Evolutionary conservation across 2,329 filamentous ascomycete genomes (phyloP).

Genomic region (Lecanicillium sp.): DNA sequence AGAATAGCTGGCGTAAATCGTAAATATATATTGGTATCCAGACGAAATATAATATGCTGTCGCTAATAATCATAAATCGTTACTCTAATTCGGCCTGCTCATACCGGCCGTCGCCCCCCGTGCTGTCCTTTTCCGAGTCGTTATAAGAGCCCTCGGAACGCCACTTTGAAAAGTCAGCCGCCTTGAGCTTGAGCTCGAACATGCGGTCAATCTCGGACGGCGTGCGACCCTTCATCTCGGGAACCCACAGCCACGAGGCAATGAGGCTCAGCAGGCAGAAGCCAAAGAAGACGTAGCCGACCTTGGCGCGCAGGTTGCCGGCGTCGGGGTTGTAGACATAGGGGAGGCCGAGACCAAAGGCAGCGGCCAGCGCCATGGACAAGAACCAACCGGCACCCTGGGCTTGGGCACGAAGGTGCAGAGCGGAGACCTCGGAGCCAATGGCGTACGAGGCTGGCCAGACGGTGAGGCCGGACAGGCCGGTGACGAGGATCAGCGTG

Average conservation of each 20-base stretch:
- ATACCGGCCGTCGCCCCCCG: too few relatives aligned
- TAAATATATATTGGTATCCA: too few relatives aligned
- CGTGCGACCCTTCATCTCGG: slow-evolving; percentile 47
- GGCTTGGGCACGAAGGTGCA: slow-evolving; percentile 37
- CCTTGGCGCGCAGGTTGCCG: slow-evolving; percentile 35
- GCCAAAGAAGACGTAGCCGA: slow-evolving; percentile 34
- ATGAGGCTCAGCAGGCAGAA: slow-evolving; percentile 30
- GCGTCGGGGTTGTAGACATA: slow-evolving; percentile 42
- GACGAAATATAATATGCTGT: too few relatives aligned
- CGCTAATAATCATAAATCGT: too few relatives aligned
- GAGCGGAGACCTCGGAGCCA: slow-evolving; percentile 36
- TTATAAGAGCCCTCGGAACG: background rate
- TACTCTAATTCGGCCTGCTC: too few relatives aligned
- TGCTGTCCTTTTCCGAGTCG: background rate
- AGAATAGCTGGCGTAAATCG: too few relatives aligned
- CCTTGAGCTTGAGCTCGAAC: slow-evolving; percentile 25
- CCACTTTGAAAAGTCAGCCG: slow-evolving; percentile 22
- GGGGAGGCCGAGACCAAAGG: slow-evolving; percentile 41
- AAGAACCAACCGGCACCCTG: slow-evolving; percentile 39
- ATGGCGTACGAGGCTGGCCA: slow-evolving; percentile 39
- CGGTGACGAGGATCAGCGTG: slow-evolving; percentile 38
- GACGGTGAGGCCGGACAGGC: slow-evolving; percentile 35
- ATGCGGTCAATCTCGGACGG: slow-evolving; percentile 42
- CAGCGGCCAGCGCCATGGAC: slow-evolving; percentile 32
- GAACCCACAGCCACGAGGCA: slow-evolving; percentile 39